These are phyloP conservation scores for Talaromyces sp. DNA, from an alignment of 2,329 filamentous ascomycete genomes.

Conservation along the genomic window DNA sequence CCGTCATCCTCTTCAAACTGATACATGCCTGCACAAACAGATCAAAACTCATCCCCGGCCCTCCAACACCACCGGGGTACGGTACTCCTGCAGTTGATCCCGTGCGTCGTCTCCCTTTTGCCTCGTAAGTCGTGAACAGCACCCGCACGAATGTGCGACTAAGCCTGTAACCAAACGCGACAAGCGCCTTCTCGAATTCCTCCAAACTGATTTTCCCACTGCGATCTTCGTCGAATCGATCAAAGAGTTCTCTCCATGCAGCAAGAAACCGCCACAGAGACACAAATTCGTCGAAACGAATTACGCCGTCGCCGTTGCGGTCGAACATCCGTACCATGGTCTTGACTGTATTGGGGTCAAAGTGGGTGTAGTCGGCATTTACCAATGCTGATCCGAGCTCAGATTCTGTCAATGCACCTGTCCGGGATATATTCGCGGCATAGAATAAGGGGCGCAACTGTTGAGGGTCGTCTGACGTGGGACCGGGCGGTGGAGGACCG, in stretches of 20 bases:
- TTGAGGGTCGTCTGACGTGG: slow-evolving; percentile 51
- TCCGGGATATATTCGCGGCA: slow-evolving; percentile 76
- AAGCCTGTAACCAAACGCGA: slow-evolving; percentile 90
- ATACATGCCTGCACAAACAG: slow-evolving; percentile 98
- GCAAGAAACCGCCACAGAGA: slow-evolving; percentile 94
- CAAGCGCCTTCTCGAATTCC: slow-evolving; percentile 86
- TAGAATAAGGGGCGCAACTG: slow-evolving; percentile 80
- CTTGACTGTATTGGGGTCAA: slow-evolving; percentile 87
- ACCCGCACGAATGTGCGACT: slow-evolving; percentile 78
- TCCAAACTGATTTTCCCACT: slow-evolving; percentile 79
- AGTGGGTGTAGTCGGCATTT: slow-evolving; percentile 92
- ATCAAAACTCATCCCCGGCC: slow-evolving; percentile 79
- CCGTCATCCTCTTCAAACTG: slow-evolving; percentile 94
- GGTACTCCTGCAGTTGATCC: neutral
- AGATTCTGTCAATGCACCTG: slow-evolving; percentile 76
- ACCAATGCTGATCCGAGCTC: slow-evolving; percentile 89
- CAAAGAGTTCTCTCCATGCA: slow-evolving; percentile 90
- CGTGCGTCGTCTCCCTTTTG: slow-evolving; percentile 41
- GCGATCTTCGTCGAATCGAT: slow-evolving; percentile 86
- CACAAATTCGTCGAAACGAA: slow-evolving; percentile 94
- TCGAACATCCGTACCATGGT: slow-evolving; percentile 99
- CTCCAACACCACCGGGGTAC: slow-evolving; percentile 26
- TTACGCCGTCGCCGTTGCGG: slow-evolving; percentile 79
- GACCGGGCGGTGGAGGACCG: slow-evolving; percentile 51
- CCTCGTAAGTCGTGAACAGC: slow-evolving; percentile 87